A percentile compares a stretch with the other conserved stretches of the same genome.
phyloP scores from a whole-genome alignment of 2,329 filamentous ascomycete genomes.

The Karstenula rhodostoma region DNA sequence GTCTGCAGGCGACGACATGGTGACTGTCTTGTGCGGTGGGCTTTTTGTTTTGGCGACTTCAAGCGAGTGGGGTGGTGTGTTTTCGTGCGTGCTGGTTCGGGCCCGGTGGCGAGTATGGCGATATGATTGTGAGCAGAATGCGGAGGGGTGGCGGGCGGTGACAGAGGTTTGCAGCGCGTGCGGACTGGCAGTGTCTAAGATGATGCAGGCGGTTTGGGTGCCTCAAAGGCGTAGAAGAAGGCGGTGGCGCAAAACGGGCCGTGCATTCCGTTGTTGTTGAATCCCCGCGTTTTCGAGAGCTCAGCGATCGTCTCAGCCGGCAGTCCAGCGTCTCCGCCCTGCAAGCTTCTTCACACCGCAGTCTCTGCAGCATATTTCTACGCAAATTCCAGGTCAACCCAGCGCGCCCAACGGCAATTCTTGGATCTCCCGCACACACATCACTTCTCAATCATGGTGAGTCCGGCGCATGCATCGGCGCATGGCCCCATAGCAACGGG shows the following conservation, averaged over 20 bases:
- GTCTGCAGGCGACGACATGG: slow-evolving; percentile 50
- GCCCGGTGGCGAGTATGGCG: slow-evolving; percentile 2
- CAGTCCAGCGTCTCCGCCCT: slow-evolving; percentile 7
- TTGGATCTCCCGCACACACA: neutral
- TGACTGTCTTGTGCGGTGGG: slow-evolving; percentile 8
- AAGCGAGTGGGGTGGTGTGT: slow-evolving; percentile 1
- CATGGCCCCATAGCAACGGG: slow-evolving; percentile 16
- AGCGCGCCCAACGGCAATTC: neutral
- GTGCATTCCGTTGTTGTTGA: slow-evolving; percentile 17
- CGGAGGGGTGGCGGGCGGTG: neutral
- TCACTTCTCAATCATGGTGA: slow-evolving; percentile 36
- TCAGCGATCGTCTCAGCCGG: slow-evolving; percentile 30
- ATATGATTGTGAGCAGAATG: neutral
- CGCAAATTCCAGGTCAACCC: neutral
- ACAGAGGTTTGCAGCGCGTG: neutral
- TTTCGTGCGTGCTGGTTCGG: neutral
- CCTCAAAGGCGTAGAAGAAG: slow-evolving; percentile 2
- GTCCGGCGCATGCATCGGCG: slow-evolving; percentile 19
- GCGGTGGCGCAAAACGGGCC: slow-evolving; percentile 5
- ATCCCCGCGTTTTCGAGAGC: slow-evolving; percentile 27
- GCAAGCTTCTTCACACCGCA: slow-evolving; percentile 14
- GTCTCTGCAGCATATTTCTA: neutral
- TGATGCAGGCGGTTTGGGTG: slow-evolving; percentile 5
- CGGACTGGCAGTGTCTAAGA: neutral
- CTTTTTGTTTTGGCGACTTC: neutral